Conservation (phyloP, 345 rosid species). For the Linum usitatissimum region DNA sequence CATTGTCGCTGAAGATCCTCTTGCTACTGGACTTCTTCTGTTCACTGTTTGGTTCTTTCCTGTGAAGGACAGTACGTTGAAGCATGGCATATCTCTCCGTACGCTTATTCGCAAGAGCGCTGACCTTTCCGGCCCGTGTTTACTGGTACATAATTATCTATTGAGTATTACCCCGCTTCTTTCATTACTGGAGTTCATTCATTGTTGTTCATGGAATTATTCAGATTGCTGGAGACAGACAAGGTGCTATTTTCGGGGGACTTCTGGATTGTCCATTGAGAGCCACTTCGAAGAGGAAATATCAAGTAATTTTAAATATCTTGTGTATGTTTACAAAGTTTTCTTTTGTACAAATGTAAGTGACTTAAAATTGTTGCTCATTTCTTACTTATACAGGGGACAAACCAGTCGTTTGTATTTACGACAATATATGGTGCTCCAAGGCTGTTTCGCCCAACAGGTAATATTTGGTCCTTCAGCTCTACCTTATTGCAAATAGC, state of each 20-base stretch:
- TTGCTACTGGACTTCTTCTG: conserved; percentile 16
- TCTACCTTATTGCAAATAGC: neutral
- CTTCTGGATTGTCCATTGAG: conserved; percentile 65
- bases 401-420: conserved; percentile 76
- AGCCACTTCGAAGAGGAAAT: conserved; percentile 82
- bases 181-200: neutral
- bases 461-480: conserved; percentile 19
- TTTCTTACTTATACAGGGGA: conserved; percentile 38
- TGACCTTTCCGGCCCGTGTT: conserved; percentile 68
- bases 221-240: conserved; percentile 74
- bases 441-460: conserved; percentile 86
- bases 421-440: conserved; percentile 85
- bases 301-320: conserved; percentile 40
- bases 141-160: conserved; percentile 42
- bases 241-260: conserved; percentile 84
- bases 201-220: neutral
- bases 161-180: neutral
- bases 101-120: conserved; percentile 78
- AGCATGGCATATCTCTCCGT: conserved; percentile 91
- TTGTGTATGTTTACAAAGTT: conserved; percentile 4
- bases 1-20: neutral
- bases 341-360: neutral
- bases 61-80: conserved; percentile 97
- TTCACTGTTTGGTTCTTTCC: conserved; percentile 27
- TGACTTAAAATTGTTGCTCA: neutral